Conservation (phyloP, 2,329 filamentous ascomycete genomes). For the Bretziella fagacearum region DNA sequence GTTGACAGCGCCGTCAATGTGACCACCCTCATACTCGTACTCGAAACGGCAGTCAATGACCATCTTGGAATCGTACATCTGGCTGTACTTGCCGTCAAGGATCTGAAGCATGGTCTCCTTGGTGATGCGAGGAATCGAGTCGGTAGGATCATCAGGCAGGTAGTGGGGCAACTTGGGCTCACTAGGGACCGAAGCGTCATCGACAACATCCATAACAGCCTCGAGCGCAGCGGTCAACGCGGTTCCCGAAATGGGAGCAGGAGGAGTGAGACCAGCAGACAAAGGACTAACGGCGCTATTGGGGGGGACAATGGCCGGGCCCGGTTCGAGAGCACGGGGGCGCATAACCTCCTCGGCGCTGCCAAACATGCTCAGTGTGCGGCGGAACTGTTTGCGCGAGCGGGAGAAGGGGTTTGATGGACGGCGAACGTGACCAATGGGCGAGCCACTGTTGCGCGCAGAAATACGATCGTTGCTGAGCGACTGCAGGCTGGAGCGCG, state of each 20-base stretch:
- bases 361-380: constrained; percentile 97
- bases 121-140: constrained; percentile 76
- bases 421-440: constrained; percentile 56
- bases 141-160: constrained; percentile 58
- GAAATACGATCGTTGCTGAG: constrained; percentile 8
- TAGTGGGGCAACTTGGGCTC: constrained; percentile 70
- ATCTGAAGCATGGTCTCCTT: constrained; percentile 71
- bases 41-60: constrained; percentile 96
- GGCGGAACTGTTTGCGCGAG: constrained; percentile 73
- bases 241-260: constrained; percentile 19
- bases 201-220: constrained; percentile 61
- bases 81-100: constrained; percentile 66
- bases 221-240: constrained; percentile 36
- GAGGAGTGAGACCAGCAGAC: neutral
- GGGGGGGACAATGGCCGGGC: constrained; percentile 20
- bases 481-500: constrained; percentile 16
- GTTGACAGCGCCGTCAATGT: constrained; percentile 86
- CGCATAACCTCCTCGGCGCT: constrained; percentile 76
- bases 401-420: constrained; percentile 54
- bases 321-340: constrained; percentile 34
- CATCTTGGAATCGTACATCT: constrained; percentile 62
- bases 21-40: constrained; percentile 94
- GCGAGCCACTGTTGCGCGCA: constrained; percentile 39
- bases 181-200: constrained; percentile 41
- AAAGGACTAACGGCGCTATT: neutral